Percentiles rank a stretch among this genome's conserved stretches.
phyloP scores from a whole-genome alignment of 1,284 basidiomycete species.

The Butyriboletus appendiculatus region DNA sequence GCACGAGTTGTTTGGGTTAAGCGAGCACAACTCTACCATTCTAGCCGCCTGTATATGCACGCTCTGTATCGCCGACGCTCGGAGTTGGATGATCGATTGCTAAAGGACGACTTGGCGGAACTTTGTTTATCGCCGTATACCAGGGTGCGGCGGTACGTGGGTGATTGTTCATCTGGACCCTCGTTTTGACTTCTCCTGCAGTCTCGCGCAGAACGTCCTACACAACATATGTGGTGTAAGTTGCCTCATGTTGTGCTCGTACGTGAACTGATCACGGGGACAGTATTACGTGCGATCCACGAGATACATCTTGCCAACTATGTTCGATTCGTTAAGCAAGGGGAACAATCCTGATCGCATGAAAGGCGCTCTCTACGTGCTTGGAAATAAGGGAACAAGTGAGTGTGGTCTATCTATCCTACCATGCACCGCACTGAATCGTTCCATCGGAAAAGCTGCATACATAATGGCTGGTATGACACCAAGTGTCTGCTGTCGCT shows the following conservation, averaged over 20 bases:
- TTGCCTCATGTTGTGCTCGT: conserved; percentile 1
- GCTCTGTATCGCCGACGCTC: conserved; percentile 82
- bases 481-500: conserved; percentile 1
- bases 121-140: conserved; percentile 87
- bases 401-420: conserved; percentile 14
- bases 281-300: conserved; percentile 86
- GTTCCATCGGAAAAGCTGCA: conserved; percentile 42
- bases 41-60: conserved; percentile 74
- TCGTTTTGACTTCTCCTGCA: conserved; percentile 30
- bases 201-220: conserved; percentile 74
- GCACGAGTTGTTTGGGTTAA: conserved; percentile 78
- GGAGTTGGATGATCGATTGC: conserved; percentile 76
- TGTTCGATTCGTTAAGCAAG: conserved; percentile 74
- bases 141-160: conserved; percentile 65
- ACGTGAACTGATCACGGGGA: conserved; percentile 5
- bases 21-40: conserved; percentile 78
- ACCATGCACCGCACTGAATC: conserved; percentile 6
- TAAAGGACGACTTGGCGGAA: conserved; percentile 74
- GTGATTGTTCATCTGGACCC: neutral
- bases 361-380: conserved; percentile 92
- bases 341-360: conserved; percentile 91
- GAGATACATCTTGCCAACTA: conserved; percentile 58
- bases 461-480: conserved; percentile 62
- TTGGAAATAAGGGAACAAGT: conserved; percentile 80
- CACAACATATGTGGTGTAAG: conserved; percentile 68